phyloP scores from a whole-genome alignment of 1,139 yeast genomes.

The Blastobotrys apis region DNA sequence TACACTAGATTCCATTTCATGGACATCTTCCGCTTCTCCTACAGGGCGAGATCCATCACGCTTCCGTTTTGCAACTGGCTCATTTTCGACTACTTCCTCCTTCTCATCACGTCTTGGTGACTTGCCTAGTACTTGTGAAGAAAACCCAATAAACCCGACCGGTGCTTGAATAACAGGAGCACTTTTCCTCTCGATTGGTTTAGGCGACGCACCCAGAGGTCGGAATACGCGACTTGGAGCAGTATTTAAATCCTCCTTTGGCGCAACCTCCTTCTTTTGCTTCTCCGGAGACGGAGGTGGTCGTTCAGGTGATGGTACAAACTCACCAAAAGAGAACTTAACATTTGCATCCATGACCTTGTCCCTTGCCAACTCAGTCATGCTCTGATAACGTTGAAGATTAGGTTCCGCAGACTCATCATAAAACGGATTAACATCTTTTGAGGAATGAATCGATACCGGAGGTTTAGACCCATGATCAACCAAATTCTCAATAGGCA shows the following conservation, averaged over 20 bases:
- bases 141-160: constrained; percentile 15
- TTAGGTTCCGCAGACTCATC: too few species aligned
- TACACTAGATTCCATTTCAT: too few species aligned
- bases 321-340: constrained; percentile 18
- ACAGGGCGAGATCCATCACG: too few species aligned
- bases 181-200: background rate
- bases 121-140: constrained; percentile 9
- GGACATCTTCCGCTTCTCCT: too few species aligned
- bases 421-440: constrained; percentile 20
- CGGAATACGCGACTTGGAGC: background rate
- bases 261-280: background rate
- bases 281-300: background rate
- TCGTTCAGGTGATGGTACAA: background rate
- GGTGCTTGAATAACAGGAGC: constrained; percentile 5
- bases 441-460: background rate
- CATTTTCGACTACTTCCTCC: too few species aligned
- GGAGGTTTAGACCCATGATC: background rate
- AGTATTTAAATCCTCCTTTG: background rate
- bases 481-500: background rate
- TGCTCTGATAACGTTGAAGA: constrained; percentile 15
- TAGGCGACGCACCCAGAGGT: background rate
- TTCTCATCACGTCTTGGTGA: too few species aligned
- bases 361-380: constrained; percentile 14
- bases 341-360: constrained; percentile 14
- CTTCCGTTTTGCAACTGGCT: too few species aligned